These are phyloP conservation scores for Leucocoprinus leucothites DNA, from an alignment of 768 basidiomycete genomes.

Conservation along the genomic window DNA sequence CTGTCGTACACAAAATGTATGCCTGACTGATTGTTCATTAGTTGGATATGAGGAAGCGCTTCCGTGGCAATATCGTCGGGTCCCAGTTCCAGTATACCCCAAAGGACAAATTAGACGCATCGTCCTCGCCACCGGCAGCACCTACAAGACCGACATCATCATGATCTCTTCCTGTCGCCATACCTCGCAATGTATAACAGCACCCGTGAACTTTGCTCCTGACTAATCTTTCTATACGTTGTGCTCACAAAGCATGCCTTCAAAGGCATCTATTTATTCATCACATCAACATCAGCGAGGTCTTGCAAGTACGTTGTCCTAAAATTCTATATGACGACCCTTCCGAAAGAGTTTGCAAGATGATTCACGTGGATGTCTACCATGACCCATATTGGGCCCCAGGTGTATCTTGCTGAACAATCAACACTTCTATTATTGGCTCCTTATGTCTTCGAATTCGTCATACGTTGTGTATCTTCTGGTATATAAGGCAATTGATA, in stretches of 20 bases:
- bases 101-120: conserved; percentile 17
- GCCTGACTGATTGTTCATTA: conserved; percentile 22
- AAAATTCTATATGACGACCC: too few species aligned
- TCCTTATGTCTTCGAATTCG: background rate
- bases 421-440: background rate
- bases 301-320: too few species aligned
- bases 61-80: conserved; percentile 69
- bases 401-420: conserved; percentile 11
- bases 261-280: too few species aligned
- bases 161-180: background rate
- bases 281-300: too few species aligned
- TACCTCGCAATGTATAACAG: background rate
- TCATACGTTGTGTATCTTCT: background rate
- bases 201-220: too few species aligned
- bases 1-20: background rate
- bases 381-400: too few species aligned
- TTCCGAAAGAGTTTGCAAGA: background rate
- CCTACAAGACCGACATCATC: conserved; percentile 6
- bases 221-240: conserved; percentile 3
- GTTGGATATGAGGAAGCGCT: conserved; percentile 85
- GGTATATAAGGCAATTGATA: conserved; percentile 12
- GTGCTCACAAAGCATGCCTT: background rate
- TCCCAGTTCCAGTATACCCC: conserved; percentile 45
- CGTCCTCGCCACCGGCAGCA: conserved; percentile 8
- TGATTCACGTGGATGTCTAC: background rate